Base-by-base conservation (phyloP, 805 yeast genomes). In the Grigorovia yakushimaensis region DNA sequence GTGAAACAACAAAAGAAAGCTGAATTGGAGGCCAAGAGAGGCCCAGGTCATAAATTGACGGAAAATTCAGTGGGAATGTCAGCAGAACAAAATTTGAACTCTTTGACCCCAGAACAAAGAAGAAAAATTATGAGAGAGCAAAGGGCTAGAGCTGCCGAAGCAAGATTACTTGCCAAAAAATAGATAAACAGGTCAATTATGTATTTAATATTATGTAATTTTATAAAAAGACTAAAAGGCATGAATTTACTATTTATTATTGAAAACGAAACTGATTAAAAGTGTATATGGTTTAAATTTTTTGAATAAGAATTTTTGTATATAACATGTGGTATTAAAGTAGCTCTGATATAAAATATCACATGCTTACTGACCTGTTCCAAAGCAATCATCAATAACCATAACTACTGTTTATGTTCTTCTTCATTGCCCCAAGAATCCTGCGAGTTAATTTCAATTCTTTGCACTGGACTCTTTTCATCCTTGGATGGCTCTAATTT, bases 81-180 rank as follows among this genome's bases (percentile, higher is more conserved):
- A 13, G 33, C 40, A 30, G 73, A 67, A 52, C 67, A 69, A 20
- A 79, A 78, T 42, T 56, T 81, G 46, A 73, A 76, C 41, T 81
- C 88, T 0, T 69, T 91, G 47, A 74, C 79, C 7, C 88, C 81
- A 1, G 87, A 80, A 22, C 96, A 89, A 53, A 75, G 79, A 57
- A 73, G 74, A 74, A 76, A 81, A 57, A 67, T 93, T 19, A 88
- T 89, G 84, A 77, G 98, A 50, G 98, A 93, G 58, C 89, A 89
- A 59, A 73, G 98, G 47, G 97, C 97, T 0, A 75, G 98, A 47
- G 98, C 98, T 0, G 97, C 95, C 0, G 98, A 93, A 62, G 95
- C 91, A 0, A 73, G 98, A 55, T 56, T 23, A 18, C 13, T 23
- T 19, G n/a, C 11, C 21, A 17, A 18, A n/a, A 24, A 15, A 40